Evolutionary conservation across 352 stramenopile species (phyloP).

Genomic region (Phytophthora hibernalis): DNA sequence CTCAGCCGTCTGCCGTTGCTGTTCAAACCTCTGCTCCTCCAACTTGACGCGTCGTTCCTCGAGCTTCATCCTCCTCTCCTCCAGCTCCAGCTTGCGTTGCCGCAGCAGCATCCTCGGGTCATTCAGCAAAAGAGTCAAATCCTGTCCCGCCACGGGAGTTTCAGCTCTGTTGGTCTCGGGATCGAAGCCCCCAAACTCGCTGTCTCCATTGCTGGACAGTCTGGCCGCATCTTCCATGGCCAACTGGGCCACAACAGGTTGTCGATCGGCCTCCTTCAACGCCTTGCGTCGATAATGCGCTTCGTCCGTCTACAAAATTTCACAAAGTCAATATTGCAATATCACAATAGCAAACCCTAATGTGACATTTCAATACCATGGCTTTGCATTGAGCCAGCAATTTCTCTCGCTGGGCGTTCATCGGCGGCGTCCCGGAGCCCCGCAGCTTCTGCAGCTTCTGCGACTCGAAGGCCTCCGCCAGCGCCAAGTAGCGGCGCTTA

Average conservation of each 20-base stretch:
- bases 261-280: constrained; percentile 13
- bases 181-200: constrained; percentile 6
- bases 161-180: constrained; percentile 6
- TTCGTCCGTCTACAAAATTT: constrained; percentile 25
- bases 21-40: constrained; percentile 37
- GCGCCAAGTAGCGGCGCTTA: constrained; percentile 34
- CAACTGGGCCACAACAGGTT: constrained; percentile 10
- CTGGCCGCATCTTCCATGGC: constrained; percentile 27
- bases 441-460: constrained; percentile 31
- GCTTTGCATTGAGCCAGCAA: constrained; percentile 25
- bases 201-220: constrained; percentile 7
- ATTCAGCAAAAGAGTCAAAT: constrained; percentile 23
- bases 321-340: constrained; percentile 2
- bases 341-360: constrained; percentile 12
- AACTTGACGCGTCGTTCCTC: constrained; percentile 31
- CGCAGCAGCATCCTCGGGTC: constrained; percentile 31
- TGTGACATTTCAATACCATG: constrained; percentile 19
- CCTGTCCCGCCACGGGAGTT: not conserved
- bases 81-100: constrained; percentile 30
- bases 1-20: constrained; percentile 30
- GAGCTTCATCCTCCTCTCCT: constrained; percentile 30
- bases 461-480: constrained; percentile 22
- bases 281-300: constrained; percentile 26
- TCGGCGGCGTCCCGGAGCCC: constrained; percentile 24
- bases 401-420: constrained; percentile 32